Percentiles rank a stretch among this genome's conserved stretches.
These are phyloP conservation scores for Rhododendron henanense DNA, from an alignment of 148 eudicot species.

Conservation along the genomic window DNA sequence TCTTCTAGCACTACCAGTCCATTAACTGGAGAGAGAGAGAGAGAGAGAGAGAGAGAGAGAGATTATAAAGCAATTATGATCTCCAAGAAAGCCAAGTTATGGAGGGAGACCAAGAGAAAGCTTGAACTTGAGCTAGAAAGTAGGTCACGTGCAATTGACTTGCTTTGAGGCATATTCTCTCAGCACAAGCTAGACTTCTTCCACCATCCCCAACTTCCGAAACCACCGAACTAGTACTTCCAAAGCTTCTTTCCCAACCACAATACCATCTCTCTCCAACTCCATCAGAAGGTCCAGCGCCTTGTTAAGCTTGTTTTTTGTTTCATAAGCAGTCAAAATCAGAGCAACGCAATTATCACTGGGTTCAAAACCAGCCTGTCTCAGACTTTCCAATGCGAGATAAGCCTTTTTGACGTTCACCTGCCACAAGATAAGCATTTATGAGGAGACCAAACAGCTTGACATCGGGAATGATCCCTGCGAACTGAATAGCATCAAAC, in stretches of 20 bases:
- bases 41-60: constrained; percentile 2
- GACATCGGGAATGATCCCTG: constrained; percentile 70
- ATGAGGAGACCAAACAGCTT: constrained; percentile 73
- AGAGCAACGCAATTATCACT: constrained; percentile 77
- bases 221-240: constrained; percentile 69
- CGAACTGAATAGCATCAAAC: constrained; percentile 68
- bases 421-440: constrained; percentile 63
- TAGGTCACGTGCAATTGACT: not conserved
- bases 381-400: constrained; percentile 65
- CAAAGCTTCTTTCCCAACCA: constrained; percentile 68
- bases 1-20: not conserved
- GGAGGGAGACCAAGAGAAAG: not conserved
- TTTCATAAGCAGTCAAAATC: constrained; percentile 60
- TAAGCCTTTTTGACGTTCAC: constrained; percentile 53
- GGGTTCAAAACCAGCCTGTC: constrained; percentile 62
- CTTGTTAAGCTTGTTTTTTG: constrained; percentile 54
- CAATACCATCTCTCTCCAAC: constrained; percentile 63
- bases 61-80: not conserved
- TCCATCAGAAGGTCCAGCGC: constrained; percentile 62
- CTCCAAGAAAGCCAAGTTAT: not conserved
- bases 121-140: not conserved
- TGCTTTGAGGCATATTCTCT: constrained; percentile 44
- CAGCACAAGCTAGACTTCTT: constrained; percentile 65
- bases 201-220: constrained; percentile 67
- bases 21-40: not conserved